These are phyloP conservation scores for Nidularia pulvinata DNA, from an alignment of 768 basidiomycete species.

Conservation along the genomic window DNA sequence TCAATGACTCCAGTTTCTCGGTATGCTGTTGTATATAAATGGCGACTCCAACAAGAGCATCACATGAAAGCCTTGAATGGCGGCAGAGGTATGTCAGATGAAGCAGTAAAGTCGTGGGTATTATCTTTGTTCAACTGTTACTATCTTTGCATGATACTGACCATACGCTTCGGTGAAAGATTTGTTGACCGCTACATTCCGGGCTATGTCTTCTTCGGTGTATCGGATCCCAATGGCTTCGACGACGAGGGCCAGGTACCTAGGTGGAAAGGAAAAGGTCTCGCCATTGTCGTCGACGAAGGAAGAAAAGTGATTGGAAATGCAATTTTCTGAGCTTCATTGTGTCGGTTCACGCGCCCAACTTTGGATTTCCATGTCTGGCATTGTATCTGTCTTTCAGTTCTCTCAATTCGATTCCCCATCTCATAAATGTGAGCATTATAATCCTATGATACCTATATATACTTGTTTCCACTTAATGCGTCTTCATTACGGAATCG, in stretches of 20 bases:
- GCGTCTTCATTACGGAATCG: too few species aligned
- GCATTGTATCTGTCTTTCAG: too few species aligned
- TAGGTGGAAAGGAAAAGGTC: conserved; percentile 37
- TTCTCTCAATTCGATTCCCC: too few species aligned
- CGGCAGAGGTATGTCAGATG: conserved; percentile 88
- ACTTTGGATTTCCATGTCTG: too few species aligned
- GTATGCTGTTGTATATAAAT: conserved; percentile 71
- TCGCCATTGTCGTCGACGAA: conserved; percentile 56
- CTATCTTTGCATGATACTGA: not conserved
- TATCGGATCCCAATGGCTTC: conserved; percentile 21
- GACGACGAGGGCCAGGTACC: conserved; percentile 8
- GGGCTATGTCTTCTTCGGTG: conserved; percentile 86
- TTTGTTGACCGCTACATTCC: conserved; percentile 96
- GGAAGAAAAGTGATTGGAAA: conserved; percentile 41
- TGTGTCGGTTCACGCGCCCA: too few species aligned
- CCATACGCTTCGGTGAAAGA: conserved; percentile 27
- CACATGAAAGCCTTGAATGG: conserved; percentile 85
- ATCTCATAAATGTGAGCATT: too few species aligned
- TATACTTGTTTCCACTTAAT: too few species aligned
- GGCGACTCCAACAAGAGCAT: conserved; percentile 91
- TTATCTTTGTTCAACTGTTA: conserved; percentile 7
- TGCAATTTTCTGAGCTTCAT: too few species aligned
- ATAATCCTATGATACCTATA: too few species aligned
- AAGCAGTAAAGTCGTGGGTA: conserved; percentile 63
- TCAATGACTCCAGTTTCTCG: conserved; percentile 19